A percentile compares a stretch with the other conserved stretches of the same genome.
These are phyloP conservation scores for Cyclanthera cordifolia DNA, from an alignment of 306 rosid species.

Conservation along the genomic window DNA sequence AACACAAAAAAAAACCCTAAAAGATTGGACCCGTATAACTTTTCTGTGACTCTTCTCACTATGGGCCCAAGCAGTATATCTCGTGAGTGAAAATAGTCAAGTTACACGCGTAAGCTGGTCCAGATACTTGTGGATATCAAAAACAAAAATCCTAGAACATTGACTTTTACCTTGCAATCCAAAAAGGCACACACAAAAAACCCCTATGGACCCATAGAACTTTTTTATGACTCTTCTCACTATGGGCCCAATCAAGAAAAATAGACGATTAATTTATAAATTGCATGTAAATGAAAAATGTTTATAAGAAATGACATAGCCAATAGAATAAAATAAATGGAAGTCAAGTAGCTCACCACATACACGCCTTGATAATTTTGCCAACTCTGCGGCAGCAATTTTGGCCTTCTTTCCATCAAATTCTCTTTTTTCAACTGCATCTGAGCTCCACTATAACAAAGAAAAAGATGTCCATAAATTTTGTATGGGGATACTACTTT, in stretches of 20 bases:
- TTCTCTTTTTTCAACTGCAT: conserved; percentile 75
- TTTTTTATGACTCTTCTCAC: not conserved
- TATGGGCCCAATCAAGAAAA: not conserved
- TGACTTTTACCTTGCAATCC: not conserved
- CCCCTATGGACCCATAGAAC: not conserved
- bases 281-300: not conserved
- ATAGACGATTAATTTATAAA: not conserved
- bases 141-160: not conserved
- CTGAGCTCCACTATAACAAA: conserved; percentile 66
- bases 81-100: no score
- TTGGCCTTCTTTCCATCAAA: conserved; percentile 86
- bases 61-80: not conserved
- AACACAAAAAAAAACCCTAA: not conserved
- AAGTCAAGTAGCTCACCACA: conserved; percentile 45
- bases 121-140: no score
- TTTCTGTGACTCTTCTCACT: not conserved
- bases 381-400: conserved; percentile 93
- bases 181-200: no score
- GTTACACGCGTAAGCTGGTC: no score
- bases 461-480: conserved; percentile 15
- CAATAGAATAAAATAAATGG: conserved; percentile 5
- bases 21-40: not conserved
- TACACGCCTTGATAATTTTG: conserved; percentile 68
- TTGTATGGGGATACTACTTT: not conserved
- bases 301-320: not conserved